phyloP scores from a whole-genome alignment of 1,139 yeast species.

The Kodamaea arcana region DNA sequence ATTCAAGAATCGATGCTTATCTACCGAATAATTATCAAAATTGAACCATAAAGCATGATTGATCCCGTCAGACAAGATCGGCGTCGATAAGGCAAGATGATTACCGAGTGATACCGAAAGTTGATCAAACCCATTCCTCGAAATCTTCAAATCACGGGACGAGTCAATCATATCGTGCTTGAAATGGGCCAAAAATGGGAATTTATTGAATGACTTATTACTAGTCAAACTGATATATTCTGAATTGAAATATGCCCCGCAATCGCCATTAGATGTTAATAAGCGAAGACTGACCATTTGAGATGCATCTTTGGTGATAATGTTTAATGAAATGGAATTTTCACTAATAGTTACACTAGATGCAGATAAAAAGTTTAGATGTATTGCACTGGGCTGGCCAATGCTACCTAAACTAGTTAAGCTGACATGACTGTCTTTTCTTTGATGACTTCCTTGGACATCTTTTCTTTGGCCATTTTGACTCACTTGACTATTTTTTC shows the following conservation, averaged over 20 bases:
- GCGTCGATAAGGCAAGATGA: constrained; percentile 33
- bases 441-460: neutral
- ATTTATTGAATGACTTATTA: constrained; percentile 18
- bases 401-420: too few species aligned
- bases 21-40: constrained; percentile 32
- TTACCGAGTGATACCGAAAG: constrained; percentile 16
- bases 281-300: constrained; percentile 23
- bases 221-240: constrained; percentile 27
- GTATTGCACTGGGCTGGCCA: too few species aligned
- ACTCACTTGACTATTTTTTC: neutral
- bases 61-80: constrained; percentile 17
- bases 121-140: constrained; percentile 26
- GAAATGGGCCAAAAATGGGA: constrained; percentile 31
- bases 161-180: constrained; percentile 21
- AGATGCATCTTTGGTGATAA: constrained; percentile 18
- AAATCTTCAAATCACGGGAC: constrained; percentile 17
- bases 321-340: constrained; percentile 23
- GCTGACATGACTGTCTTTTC: too few species aligned
- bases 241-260: constrained; percentile 23
- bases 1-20: constrained; percentile 30
- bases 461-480: too few species aligned
- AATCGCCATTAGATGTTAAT: constrained; percentile 14
- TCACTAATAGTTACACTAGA: constrained; percentile 21
- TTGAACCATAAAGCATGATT: constrained; percentile 43
- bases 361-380: constrained; percentile 22